These are phyloP conservation scores for Fusarium metavorans DNA, from an alignment of 2,329 filamentous ascomycete genomes.

Conservation along the genomic window DNA sequence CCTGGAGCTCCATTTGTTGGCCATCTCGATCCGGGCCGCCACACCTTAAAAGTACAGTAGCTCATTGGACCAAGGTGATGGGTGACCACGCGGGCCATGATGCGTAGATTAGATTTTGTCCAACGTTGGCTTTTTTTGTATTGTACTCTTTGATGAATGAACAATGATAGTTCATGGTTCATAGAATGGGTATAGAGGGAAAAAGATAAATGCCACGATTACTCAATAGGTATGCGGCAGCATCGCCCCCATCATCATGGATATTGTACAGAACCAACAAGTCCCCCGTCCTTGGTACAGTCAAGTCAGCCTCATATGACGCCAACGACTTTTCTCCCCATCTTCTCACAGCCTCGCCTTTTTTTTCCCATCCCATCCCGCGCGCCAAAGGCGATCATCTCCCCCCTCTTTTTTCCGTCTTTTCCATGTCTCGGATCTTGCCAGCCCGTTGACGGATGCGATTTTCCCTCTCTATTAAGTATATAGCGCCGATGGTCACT, in stretches of 20 bases:
- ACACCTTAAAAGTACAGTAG: conserved; percentile 14
- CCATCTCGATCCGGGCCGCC: conserved; percentile 40
- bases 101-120: conserved; percentile 37
- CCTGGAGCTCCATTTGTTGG: conserved; percentile 8
- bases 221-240: conserved; percentile 1
- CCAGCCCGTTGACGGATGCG: conserved; percentile 20
- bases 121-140: conserved; percentile 1
- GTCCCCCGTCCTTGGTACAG: neutral
- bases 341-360: conserved; percentile 5
- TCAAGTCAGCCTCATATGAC: conserved; percentile 27
- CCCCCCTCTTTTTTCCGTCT: neutral
- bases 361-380: too few species aligned
- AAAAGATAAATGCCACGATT: neutral
- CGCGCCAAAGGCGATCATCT: conserved; percentile 6
- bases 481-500: conserved; percentile 20
- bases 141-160: neutral
- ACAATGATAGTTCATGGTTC: neutral
- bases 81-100: conserved; percentile 30
- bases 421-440: conserved; percentile 25
- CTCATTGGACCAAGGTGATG: conserved; percentile 17
- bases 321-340: conserved; percentile 34
- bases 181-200: neutral
- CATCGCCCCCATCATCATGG: conserved; percentile 27
- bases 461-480: conserved; percentile 8
- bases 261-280: neutral